A percentile compares a stretch with the other conserved stretches of the same genome.
phyloP scores from a whole-genome alignment of 1,284 basidiomycete species.

The Fomes fomentarius region DNA sequence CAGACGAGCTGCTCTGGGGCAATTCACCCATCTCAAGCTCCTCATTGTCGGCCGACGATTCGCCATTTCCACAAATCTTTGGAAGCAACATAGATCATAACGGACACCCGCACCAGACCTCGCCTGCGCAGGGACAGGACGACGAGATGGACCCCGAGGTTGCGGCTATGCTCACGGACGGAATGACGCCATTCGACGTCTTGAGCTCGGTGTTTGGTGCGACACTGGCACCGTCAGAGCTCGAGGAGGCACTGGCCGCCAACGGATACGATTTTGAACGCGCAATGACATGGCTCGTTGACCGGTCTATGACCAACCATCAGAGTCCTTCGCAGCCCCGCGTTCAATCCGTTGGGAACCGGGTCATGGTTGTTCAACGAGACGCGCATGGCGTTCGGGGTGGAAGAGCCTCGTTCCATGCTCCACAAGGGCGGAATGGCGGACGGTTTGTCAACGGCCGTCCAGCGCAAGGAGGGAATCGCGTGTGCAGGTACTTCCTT shows the following conservation, averaged over 20 bases:
- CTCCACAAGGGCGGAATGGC: conserved; percentile 46
- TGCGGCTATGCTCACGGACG: conserved; percentile 70
- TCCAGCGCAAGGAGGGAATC: conserved; percentile 60
- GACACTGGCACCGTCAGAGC: conserved; percentile 84
- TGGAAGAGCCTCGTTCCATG: conserved; percentile 45
- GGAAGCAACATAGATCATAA: conserved; percentile 22
- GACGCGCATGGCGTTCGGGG: conserved; percentile 49
- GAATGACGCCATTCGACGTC: conserved; percentile 97
- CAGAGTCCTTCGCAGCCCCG: conserved; percentile 48
- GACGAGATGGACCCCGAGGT: conserved; percentile 56
- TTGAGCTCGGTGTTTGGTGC: conserved; percentile 92
- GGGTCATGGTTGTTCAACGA: conserved; percentile 64
- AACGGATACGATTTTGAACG: conserved; percentile 95
- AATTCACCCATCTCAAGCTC: conserved; percentile 52
- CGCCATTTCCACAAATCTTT: conserved; percentile 30
- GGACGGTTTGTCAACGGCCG: conserved; percentile 61
- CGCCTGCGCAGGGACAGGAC: conserved; percentile 18
- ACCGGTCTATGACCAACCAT: conserved; percentile 58
- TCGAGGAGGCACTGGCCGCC: conserved; percentile 89
- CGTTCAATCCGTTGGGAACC: conserved; percentile 62
- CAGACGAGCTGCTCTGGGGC: conserved; percentile 66
- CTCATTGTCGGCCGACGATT: conserved; percentile 52
- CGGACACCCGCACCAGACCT: conserved; percentile 15
- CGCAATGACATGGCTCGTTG: conserved; percentile 91
- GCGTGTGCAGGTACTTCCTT: conserved; percentile 95